phyloP scores from a whole-genome alignment of 1,139 yeast genomes.

The Wickerhamiella pararugosa region DNA sequence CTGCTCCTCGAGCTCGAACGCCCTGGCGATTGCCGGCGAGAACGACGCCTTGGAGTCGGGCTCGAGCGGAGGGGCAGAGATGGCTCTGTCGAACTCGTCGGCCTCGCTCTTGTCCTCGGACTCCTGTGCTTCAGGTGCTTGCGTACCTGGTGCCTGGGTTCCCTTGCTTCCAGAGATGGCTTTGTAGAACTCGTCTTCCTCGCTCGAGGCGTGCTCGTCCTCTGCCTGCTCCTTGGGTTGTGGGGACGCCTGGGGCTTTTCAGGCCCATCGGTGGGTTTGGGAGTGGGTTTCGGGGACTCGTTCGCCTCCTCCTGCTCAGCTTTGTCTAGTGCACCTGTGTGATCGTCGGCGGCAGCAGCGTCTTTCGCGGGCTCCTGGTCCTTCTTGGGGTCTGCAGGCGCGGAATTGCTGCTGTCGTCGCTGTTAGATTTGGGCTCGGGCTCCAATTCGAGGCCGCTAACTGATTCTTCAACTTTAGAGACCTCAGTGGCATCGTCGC shows the following conservation, averaged over 20 bases:
- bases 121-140: too few species aligned
- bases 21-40: background rate
- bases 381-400: background rate
- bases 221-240: background rate
- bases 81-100: background rate
- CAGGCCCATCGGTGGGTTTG: background rate
- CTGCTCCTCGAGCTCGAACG: constrained; percentile 13
- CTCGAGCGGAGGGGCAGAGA: background rate
- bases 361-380: constrained; percentile 2
- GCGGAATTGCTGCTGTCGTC: background rate
- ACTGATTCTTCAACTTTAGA: background rate
- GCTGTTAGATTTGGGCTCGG: background rate
- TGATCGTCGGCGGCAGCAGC: background rate
- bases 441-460: background rate
- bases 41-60: background rate
- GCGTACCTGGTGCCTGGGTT: too few species aligned
- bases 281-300: constrained; percentile 5
- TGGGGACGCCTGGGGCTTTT: background rate
- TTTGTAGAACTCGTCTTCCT: too few species aligned
- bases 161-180: too few species aligned
- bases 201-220: too few species aligned
- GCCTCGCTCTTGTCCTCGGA: too few species aligned
- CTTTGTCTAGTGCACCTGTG: constrained; percentile 14
- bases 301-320: constrained; percentile 19
- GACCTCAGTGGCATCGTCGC: constrained; percentile 7